Base-by-base conservation (phyloP, 495 filamentous ascomycete genomes). In the Xylona heveae region DNA sequence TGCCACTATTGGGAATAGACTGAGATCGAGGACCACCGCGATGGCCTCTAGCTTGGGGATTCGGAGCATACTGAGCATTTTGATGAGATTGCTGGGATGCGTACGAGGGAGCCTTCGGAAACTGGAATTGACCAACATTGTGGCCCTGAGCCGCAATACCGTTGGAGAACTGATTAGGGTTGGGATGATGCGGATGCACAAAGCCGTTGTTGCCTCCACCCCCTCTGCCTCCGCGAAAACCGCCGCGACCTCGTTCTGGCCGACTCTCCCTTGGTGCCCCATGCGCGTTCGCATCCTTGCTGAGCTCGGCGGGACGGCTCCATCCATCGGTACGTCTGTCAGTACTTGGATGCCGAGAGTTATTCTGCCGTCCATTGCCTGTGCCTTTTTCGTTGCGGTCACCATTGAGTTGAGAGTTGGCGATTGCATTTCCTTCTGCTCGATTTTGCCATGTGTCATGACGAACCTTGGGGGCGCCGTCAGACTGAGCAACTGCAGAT, bases 191-290 rank as follows among this genome's bases (percentile, higher is more conserved):
- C 9, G 9, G 13, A 30, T 17, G 14, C 9, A 17, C 50, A 39
- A 59, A 58, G 31, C 49, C 40, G 28, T 39, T 40, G 45, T 55
- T 50, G 31, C 49, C 47, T 47, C 57, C 52, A 19, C 50, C 48
- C 19, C 66, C 62, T 31, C 66, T 51, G 28, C 63, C 25, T 15
- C 34, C 63, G 31, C 67, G 63, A 43, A 60, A 64, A 19, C 57
- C 54, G 34, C 62, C 59, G 31, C 68, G 61, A 31, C 61, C 59
- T 38, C 64, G 59, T 19, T 67, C 63, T 28, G 54, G 38, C 30
- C 64, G 59, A 30, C 53, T 49, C 26, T 67, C 62, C n/a, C n/a
- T n/a, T n/a, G n/a, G n/a, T n/a, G 22, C 44, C 47, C 26, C 62
- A 50, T 35, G 68, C 64, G 25, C 54, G 52, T 7, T 25, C 13